Conservation (phyloP, 2,329 filamentous ascomycete genomes). For the Ceratocystis albifundus region DNA sequence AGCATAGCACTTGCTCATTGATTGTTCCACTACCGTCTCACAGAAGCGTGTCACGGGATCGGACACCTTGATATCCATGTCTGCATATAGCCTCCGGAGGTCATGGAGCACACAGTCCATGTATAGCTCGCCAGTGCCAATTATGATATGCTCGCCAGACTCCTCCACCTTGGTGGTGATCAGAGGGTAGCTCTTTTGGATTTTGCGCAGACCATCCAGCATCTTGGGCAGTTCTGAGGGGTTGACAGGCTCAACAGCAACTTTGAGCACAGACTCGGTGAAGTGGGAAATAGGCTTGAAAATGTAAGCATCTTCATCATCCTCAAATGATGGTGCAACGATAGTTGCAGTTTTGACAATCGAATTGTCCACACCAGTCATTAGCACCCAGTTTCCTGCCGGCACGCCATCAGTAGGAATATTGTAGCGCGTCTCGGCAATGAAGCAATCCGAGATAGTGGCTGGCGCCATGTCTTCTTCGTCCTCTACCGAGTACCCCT, state of each 20-base stretch:
- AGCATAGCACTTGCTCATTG: constrained; percentile 94
- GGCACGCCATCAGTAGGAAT: constrained; percentile 84
- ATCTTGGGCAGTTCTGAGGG: constrained; percentile 97
- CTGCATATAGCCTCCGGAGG: constrained; percentile 80
- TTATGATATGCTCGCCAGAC: constrained; percentile 87
- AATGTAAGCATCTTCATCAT: constrained; percentile 87
- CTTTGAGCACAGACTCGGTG: constrained; percentile 94
- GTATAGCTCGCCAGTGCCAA: constrained; percentile 96
- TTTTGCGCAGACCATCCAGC: constrained; percentile 88
- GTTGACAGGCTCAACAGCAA: constrained; percentile 95
- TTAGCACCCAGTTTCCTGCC: constrained; percentile 84
- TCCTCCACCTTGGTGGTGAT: constrained; percentile 97
- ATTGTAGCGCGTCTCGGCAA: constrained; percentile 86
- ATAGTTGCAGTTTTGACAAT: constrained; percentile 96
- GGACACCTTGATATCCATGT: constrained; percentile 99
- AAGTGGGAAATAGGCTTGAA: constrained; percentile 90
- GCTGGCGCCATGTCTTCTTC: constrained; percentile 93
- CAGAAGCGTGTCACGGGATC: constrained; percentile 96
- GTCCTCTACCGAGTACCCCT: constrained; percentile 91
- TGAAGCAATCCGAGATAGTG: constrained; percentile 75
- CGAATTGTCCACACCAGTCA: constrained; percentile 89
- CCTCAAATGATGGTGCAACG: constrained; percentile 64
- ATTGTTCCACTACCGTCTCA: constrained; percentile 95
- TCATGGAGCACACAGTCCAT: constrained; percentile 99
- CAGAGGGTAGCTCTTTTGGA: constrained; percentile 95